These are phyloP conservation scores for Henckelia pumila DNA, from an alignment of 257 asterid genomes.

Conservation along the genomic window DNA sequence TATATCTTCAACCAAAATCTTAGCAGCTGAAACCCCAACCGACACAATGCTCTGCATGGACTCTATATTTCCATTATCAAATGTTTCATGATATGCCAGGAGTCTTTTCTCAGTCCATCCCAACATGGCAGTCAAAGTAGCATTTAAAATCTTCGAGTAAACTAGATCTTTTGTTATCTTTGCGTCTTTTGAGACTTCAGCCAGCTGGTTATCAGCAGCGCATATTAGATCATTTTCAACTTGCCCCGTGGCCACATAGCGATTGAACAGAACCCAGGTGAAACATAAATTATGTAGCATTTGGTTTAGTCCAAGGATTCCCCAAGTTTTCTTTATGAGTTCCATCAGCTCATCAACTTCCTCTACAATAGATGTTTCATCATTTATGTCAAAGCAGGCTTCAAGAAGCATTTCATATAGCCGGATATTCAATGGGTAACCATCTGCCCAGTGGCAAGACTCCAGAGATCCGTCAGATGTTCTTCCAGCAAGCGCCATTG, in stretches of 20 bases:
- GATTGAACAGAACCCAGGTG: constrained; percentile 87
- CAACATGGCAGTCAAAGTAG: constrained; percentile 85
- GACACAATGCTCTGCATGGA: constrained; percentile 90
- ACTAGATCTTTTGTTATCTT: constrained; percentile 70
- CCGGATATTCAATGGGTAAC: constrained; percentile 83
- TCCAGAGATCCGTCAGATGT: constrained; percentile 79
- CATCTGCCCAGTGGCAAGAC: constrained; percentile 97
- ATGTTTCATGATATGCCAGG: constrained; percentile 95
- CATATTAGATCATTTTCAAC: constrained; percentile 63
- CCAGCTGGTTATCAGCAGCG: constrained; percentile 82
- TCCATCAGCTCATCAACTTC: constrained; percentile 97
- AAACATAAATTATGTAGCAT: constrained; percentile 88
- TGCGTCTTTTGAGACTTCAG: constrained; percentile 91
- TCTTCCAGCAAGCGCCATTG: constrained; percentile 71
- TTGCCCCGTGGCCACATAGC: constrained; percentile 88
- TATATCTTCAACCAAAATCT: constrained; percentile 88
- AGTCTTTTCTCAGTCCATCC: constrained; percentile 99
- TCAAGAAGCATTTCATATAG: constrained; percentile 90
- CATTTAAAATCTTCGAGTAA: constrained; percentile 73
- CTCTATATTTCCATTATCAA: constrained; percentile 64
- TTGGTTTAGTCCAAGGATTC: constrained; percentile 77
- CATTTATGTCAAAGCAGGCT: constrained; percentile 78
- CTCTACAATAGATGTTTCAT: constrained; percentile 74
- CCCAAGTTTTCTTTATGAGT: constrained; percentile 94
- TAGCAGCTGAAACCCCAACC: constrained; percentile 83